Percentiles rank a stretch among this genome's conserved stretches.
phyloP scores from a whole-genome alignment of 2,329 filamentous ascomycete species.

The Talaromyces marneffei region DNA sequence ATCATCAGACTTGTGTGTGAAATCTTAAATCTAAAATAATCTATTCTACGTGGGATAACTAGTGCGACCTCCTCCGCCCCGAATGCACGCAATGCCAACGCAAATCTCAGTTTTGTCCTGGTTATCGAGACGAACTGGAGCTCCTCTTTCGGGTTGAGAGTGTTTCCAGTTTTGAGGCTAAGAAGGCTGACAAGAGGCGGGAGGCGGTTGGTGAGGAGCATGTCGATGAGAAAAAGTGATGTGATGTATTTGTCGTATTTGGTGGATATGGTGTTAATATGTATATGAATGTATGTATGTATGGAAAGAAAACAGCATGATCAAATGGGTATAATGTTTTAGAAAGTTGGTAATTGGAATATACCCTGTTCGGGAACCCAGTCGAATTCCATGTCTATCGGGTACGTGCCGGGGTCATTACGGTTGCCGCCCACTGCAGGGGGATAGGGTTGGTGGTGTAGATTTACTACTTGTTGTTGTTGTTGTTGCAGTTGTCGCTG shows the following conservation, averaged over 20 bases:
- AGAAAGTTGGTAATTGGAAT: conserved; percentile 14
- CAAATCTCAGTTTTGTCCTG: neutral
- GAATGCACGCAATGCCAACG: conserved; percentile 3
- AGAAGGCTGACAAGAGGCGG: neutral
- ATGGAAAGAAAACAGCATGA: neutral
- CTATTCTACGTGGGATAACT: neutral
- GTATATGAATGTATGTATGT: neutral
- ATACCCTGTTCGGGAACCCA: conserved; percentile 16
- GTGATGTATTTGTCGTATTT: neutral
- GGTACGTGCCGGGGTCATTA: neutral
- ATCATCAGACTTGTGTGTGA: too few relatives aligned
- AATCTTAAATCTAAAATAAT: neutral
- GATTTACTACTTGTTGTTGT: neutral
- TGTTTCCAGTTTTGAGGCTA: neutral
- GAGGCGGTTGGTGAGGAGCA: neutral
- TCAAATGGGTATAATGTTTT: conserved; percentile 1
- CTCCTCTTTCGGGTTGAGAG: neutral
- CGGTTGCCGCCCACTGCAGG: neutral
- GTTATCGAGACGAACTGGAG: conserved; percentile 5
- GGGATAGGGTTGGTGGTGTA: neutral
- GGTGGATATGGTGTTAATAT: neutral
- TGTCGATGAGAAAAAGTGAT: neutral
- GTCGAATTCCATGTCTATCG: conserved; percentile 16
- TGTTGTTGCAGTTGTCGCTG: neutral
- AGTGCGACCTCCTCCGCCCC: conserved; percentile 4